Percentiles rank a stretch among this genome's conserved stretches.
These are phyloP conservation scores for Dryadomyces sulphureus DNA, from an alignment of 2,329 filamentous ascomycete species.

Conservation along the genomic window DNA sequence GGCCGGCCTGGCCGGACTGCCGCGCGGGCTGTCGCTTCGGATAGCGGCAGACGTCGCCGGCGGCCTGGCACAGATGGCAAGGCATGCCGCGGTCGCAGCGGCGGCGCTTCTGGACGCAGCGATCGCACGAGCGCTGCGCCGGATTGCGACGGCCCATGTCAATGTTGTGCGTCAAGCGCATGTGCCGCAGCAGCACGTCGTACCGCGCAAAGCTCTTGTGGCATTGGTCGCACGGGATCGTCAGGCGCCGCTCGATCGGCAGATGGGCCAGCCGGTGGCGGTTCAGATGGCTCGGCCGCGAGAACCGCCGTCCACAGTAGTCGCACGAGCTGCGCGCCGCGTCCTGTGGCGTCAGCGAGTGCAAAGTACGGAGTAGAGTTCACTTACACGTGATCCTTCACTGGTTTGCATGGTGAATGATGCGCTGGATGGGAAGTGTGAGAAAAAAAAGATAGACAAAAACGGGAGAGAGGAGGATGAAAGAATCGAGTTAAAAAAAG, in stretches of 20 bases:
- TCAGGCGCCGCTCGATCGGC: slow-evolving; percentile 11
- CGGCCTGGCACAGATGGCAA: slow-evolving; percentile 12
- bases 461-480: too few species aligned
- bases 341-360: neutral
- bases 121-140: slow-evolving; percentile 15
- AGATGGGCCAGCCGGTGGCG: slow-evolving; percentile 16
- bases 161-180: slow-evolving; percentile 13
- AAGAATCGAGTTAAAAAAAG: too few species aligned
- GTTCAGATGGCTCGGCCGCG: slow-evolving; percentile 15
- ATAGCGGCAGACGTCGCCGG: slow-evolving; percentile 8
- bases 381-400: too few species aligned
- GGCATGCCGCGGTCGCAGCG: slow-evolving; percentile 14
- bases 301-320: slow-evolving; percentile 13
- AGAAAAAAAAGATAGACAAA: too few species aligned
- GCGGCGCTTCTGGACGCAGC: slow-evolving; percentile 15
- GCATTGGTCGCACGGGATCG: slow-evolving; percentile 13
- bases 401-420: too few species aligned
- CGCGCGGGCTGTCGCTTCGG: neutral
- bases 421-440: too few species aligned
- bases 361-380: neutral
- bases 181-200: slow-evolving; percentile 16
- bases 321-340: slow-evolving; percentile 7
- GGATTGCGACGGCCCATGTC: slow-evolving; percentile 8
- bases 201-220: slow-evolving; percentile 12
- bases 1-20: neutral